Base-by-base conservation (phyloP, 805 yeast species). In the Starmera dryadoides region DNA sequence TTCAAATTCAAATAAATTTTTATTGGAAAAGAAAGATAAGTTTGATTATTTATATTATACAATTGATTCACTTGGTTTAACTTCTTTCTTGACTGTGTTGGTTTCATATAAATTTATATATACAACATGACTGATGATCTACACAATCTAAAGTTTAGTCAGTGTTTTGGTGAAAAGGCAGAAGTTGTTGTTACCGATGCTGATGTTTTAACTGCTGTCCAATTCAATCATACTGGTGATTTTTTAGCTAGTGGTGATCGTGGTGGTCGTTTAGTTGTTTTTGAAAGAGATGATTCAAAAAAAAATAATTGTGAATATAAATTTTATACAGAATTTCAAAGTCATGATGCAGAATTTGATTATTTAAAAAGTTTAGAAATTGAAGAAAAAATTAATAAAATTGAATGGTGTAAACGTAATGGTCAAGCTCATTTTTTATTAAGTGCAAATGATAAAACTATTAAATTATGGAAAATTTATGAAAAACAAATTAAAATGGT, bases 301-400 rank as follows among this genome's bases (percentile, higher is more conserved):
- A 77, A 79, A 62, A 82, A 74, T 53, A 73, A 71, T 37, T 89
- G 97, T 62, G 98, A 94, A 62, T 94, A 93, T 66, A 79, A 87
- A 55, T 93, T 93, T 64, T 82, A 86, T 56, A 93, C 98, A 17
- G 99, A 93, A 62, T 93, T 93, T 64, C 99, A 93, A 69, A 77
- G 88, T 58, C 99, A 93, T 64, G 99, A 93, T 63, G 97, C 98
- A 9, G 98, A 93, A 63, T 93, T 93, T 57, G 99, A 93, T 64
- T 93, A 93, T 65, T 72, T 93, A 48, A 93, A 94, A 66, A 84
- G 95, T 19, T 70, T 93, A 48, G 98, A 94, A 64, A 94, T 93
- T 56, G 98, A 93, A 64, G 99, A 93, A 66, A 91, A 91, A 62
- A 94, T 93, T 63, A 93, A 93, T 68, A 91, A 93, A 66, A 91